Evolutionary conservation across 441 rosid species (phyloP).

Genomic region (Erodium trifolium): DNA sequence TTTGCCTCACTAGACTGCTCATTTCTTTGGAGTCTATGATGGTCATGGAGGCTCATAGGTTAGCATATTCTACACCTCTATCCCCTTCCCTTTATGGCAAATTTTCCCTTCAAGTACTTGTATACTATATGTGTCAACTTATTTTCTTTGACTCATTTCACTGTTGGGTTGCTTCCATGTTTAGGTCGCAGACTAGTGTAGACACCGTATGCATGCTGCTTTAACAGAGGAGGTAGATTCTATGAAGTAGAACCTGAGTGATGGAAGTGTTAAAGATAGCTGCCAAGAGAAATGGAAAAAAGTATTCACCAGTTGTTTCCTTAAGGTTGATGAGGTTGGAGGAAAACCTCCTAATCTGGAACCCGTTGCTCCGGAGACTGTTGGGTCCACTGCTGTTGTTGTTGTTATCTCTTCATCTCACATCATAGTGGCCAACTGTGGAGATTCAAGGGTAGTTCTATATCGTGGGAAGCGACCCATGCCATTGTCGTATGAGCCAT

Average conservation of each 20-base stretch:
- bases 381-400: slow-evolving; percentile 89
- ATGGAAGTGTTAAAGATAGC: slow-evolving; percentile 33
- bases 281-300: slow-evolving; percentile 70
- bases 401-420: slow-evolving; percentile 69
- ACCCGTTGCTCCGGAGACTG: slow-evolving; percentile 78
- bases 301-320: slow-evolving; percentile 61
- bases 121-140: no score
- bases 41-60: slow-evolving; percentile 97
- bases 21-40: slow-evolving; percentile 85
- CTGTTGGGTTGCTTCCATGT: slow-evolving; percentile 16
- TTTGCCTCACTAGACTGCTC: slow-evolving; percentile 52
- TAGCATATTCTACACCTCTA: not conserved
- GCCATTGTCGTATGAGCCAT: slow-evolving; percentile 60
- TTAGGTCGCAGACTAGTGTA: slow-evolving; percentile 82
- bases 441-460: slow-evolving; percentile 92
- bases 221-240: slow-evolving; percentile 55
- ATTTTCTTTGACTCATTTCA: slow-evolving; percentile 10
- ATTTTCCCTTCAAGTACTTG: not conserved
- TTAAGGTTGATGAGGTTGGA: slow-evolving; percentile 66
- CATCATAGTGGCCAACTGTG: slow-evolving; percentile 74
- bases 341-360: slow-evolving; percentile 39
- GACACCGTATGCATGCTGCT: slow-evolving; percentile 52
- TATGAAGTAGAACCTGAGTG: slow-evolving; percentile 27
- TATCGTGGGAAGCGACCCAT: slow-evolving; percentile 76
- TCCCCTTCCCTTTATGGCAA: slow-evolving; percentile 1